Conservation (phyloP, 2,329 filamentous ascomycete species). For the Hypoxylon sp. region DNA sequence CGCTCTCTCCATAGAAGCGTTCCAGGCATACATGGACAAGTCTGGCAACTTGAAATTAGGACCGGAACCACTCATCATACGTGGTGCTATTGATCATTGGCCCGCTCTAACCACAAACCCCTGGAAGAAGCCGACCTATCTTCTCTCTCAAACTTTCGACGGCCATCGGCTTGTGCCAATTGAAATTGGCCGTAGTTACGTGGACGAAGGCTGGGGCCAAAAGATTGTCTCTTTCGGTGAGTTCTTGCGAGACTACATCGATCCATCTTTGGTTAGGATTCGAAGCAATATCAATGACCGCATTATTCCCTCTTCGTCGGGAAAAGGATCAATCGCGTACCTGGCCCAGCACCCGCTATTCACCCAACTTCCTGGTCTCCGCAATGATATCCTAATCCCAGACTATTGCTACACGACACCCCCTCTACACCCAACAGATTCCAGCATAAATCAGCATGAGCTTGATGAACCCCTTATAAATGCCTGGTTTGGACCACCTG, state of each 20-base stretch:
- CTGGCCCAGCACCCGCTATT: constrained; percentile 93
- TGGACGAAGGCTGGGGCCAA: constrained; percentile 85
- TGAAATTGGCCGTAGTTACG: constrained; percentile 87
- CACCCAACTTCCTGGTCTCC: constrained; percentile 78
- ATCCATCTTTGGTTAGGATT: constrained; percentile 37
- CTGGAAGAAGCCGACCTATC: constrained; percentile 79
- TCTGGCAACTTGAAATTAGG: constrained; percentile 49
- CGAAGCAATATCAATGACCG: not conserved
- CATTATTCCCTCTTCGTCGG: constrained; percentile 1
- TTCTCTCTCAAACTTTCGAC: constrained; percentile 75
- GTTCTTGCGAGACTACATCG: constrained; percentile 73
- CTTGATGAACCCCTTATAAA: constrained; percentile 75
- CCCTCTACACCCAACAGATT: constrained; percentile 60
- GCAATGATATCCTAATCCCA: constrained; percentile 78
- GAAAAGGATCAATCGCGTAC: constrained; percentile 67
- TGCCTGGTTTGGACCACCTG: constrained; percentile 89
- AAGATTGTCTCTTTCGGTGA: constrained; percentile 76
- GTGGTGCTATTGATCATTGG: constrained; percentile 73
- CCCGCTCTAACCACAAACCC: constrained; percentile 73
- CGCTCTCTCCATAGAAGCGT: constrained; percentile 63
- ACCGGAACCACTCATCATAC: constrained; percentile 74
- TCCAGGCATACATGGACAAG: constrained; percentile 67
- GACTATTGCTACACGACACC: constrained; percentile 84
- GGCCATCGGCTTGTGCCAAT: constrained; percentile 85
- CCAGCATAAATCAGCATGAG: constrained; percentile 49